Base-by-base conservation (phyloP, 305 asterid species). In the Fraxinus paxiana region DNA sequence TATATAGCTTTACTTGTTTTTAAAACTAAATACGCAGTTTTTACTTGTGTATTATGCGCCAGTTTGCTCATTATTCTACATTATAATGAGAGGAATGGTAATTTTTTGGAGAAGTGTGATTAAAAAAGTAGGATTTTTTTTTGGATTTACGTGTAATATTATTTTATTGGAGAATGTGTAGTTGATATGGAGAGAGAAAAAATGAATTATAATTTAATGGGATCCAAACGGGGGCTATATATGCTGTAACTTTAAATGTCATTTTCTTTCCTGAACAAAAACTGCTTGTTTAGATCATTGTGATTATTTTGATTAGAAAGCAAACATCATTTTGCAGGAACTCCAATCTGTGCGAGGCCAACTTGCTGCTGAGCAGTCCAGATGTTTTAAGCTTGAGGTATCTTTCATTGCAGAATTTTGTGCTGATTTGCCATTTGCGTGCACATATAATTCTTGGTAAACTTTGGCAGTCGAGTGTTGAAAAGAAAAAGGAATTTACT, bases 321-420 rank as follows among this genome's bases (percentile, higher is more conserved):
- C 17, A 38, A 41, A 26, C 56, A 61, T 79, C 80, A 73, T 77
- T 82, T 83, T 86, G 79, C 94, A 96, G 99, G 98, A 96, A 85
- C 97, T 96, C 78, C 99, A 94, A 80, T 96, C 98, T 63, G 92
- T 92, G 77, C 92, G 98, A 77, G 92, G 98, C 80, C 99, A 92
- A 86, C 97, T 96, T 83, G 97, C 93, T 79, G 90, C 94, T 82
- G 99, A 96, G 87, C 99, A 92, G 84, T 96, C 99, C 22, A 92
- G 99, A 87, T 94, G 98, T 87, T 96, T 96, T 90, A 96, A 96
- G 86, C 98, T 96, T 67, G 99, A 96, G 99, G 99, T 96, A 77
- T 34, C 89, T 86, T 46, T 73, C 65, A 75, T 51, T 37, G 22
- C 56, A 77, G 13, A 77, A 48, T 82, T 38, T 77, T 73, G 69